Evolutionary conservation across 2,329 filamentous ascomycete species (phyloP).

Genomic region (Paecilomyces sp.): DNA sequence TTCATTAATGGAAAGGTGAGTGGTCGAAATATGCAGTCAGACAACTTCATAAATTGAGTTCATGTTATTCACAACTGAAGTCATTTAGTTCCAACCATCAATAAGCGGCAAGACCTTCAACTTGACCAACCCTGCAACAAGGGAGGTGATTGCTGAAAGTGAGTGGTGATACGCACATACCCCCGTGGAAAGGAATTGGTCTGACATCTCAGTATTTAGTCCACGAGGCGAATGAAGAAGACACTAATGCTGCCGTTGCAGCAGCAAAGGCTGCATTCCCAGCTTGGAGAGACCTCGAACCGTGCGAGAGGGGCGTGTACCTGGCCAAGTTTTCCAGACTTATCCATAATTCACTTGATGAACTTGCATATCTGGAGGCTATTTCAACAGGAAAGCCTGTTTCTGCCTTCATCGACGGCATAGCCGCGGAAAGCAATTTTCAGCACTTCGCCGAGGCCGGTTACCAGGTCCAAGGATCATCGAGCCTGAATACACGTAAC

Average conservation of each 20-base stretch:
- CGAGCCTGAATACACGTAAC: slow-evolving; percentile 22
- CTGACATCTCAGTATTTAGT: slow-evolving; percentile 11
- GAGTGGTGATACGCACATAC: background rate
- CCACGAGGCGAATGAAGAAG: slow-evolving; percentile 22
- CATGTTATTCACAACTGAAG: background rate
- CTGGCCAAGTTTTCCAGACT: slow-evolving; percentile 25
- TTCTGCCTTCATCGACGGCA: slow-evolving; percentile 17
- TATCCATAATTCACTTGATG: slow-evolving; percentile 19
- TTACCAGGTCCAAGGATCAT: slow-evolving; percentile 21
- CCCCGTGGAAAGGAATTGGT: background rate
- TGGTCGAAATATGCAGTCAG: background rate
- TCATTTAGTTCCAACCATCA: slow-evolving; percentile 8
- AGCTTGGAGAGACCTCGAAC: slow-evolving; percentile 29
- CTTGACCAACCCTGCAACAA: slow-evolving; percentile 8
- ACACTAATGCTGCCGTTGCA: slow-evolving; percentile 29
- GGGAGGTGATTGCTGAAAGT: slow-evolving; percentile 11
- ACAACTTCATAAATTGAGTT: background rate
- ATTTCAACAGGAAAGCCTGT: slow-evolving; percentile 29
- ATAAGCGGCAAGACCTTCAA: slow-evolving; percentile 11
- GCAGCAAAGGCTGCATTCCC: slow-evolving; percentile 32
- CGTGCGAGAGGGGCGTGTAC: slow-evolving; percentile 21
- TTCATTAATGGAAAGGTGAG: slow-evolving; percentile 14
- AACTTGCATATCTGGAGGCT: slow-evolving; percentile 29
- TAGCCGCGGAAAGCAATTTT: slow-evolving; percentile 14
- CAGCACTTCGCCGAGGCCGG: slow-evolving; percentile 20